Evolutionary conservation across 176 grass and related monocot genomes (phyloP).

Genomic region (Eragrostis nindensis): DNA sequence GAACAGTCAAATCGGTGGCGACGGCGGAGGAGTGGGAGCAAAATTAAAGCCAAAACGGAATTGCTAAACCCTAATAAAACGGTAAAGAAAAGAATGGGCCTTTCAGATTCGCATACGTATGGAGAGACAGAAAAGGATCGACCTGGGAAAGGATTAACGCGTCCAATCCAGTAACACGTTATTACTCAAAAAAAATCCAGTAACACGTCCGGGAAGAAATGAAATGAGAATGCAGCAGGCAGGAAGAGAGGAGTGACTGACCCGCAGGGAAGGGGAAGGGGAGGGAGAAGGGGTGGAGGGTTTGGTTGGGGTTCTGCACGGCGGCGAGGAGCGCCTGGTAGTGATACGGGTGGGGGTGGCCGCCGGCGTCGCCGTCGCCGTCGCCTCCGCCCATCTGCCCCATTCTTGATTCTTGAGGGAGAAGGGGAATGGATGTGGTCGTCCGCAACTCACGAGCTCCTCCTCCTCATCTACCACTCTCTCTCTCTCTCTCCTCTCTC

Average conservation of each 20-base stretch:
- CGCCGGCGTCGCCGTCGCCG: slow-evolving; percentile 16
- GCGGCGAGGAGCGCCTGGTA: slow-evolving; percentile 59
- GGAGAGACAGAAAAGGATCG: slow-evolving; percentile 4
- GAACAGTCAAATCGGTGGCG: background rate
- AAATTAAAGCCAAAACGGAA: background rate
- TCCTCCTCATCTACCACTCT: background rate
- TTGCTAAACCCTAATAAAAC: background rate
- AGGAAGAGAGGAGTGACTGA: slow-evolving; percentile 1
- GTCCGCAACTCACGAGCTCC: slow-evolving; percentile 23
- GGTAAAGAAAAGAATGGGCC: background rate
- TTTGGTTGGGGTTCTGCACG: slow-evolving; percentile 41
- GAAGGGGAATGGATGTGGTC: background rate
- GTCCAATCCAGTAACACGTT: background rate
- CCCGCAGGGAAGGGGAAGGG: slow-evolving; percentile 36
- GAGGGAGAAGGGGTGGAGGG: slow-evolving; percentile 39
- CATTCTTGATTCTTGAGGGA: background rate
- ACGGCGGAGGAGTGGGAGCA: background rate
- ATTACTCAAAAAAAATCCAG: too few species aligned
- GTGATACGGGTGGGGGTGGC: slow-evolving; percentile 36
- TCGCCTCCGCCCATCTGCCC: slow-evolving; percentile 41
- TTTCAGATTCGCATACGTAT: background rate
- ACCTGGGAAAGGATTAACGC: slow-evolving; percentile 1
- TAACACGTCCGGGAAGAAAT: background rate
- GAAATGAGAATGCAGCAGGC: too few species aligned
- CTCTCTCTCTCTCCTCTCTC: background rate